Percentiles rank a stretch among this genome's conserved stretches.
phyloP scores from a whole-genome alignment of 176 grass and related monocot species.

The Luzula sylvatica region DNA sequence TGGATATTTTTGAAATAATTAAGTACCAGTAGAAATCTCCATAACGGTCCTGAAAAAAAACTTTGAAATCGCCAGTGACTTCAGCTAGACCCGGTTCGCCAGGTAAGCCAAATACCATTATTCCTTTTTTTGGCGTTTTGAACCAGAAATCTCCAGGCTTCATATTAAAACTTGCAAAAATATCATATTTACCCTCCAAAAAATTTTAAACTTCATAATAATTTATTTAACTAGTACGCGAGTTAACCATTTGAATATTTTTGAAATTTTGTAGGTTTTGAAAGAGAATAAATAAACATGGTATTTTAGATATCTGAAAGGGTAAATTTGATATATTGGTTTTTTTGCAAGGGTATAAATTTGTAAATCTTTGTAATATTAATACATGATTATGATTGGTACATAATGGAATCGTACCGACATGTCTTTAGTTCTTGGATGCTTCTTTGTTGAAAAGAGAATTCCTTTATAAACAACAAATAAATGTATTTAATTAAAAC shows the following conservation, averaged over 20 bases:
- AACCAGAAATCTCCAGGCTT: slow-evolving; percentile 98
- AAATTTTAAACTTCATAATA: too few species aligned
- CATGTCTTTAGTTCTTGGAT: slow-evolving; percentile 91
- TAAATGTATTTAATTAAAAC: slow-evolving; percentile 5
- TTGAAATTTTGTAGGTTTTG: too few species aligned
- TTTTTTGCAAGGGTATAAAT: too few species aligned
- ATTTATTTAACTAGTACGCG: background rate
- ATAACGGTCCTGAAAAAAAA: slow-evolving; percentile 85
- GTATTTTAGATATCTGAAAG: too few species aligned
- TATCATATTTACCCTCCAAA: too few species aligned
- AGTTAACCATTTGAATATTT: background rate
- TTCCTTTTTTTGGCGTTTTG: slow-evolving; percentile 89
- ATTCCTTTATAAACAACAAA: slow-evolving; percentile 59
- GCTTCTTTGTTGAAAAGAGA: slow-evolving; percentile 93
- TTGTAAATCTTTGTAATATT: too few species aligned
- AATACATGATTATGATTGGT: too few species aligned
- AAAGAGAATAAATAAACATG: too few species aligned
- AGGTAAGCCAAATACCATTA: slow-evolving; percentile 94
- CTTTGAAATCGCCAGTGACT: slow-evolving; percentile 90
- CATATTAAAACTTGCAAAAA: slow-evolving; percentile 28
- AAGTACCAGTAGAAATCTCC: slow-evolving; percentile 97
- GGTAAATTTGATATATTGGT: too few species aligned
- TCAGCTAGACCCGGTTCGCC: slow-evolving; percentile 86
- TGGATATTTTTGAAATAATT: background rate
- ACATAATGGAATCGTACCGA: slow-evolving; percentile 45